A percentile compares a stretch with the other conserved stretches of the same genome.
Conservation (phyloP, 345 rosid species). For the Lepidium sativum region DNA sequence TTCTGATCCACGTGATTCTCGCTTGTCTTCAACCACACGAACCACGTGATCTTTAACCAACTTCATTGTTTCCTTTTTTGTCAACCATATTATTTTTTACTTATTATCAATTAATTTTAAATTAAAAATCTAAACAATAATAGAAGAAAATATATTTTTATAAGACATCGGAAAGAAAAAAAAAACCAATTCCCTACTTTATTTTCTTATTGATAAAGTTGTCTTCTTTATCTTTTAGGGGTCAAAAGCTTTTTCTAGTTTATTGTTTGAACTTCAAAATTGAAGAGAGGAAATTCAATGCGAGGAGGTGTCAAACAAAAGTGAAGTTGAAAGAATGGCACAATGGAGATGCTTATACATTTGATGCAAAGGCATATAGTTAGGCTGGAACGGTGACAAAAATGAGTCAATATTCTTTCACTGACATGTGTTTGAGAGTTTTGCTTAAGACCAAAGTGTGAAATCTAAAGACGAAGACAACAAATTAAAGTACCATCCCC, state of each 20-base stretch:
- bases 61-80: too few species aligned
- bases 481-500: slow-evolving; percentile 19
- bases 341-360: slow-evolving; percentile 20
- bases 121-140: too few species aligned
- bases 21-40: too few species aligned
- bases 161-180: too few species aligned
- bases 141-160: too few species aligned
- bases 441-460: slow-evolving; percentile 28
- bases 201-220: too few species aligned
- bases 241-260: not conserved
- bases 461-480: slow-evolving; percentile 23
- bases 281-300: not conserved
- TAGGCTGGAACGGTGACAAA: slow-evolving; percentile 26
- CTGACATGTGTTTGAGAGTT: slow-evolving; percentile 9
- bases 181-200: too few species aligned
- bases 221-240: too few species aligned
- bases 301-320: not conserved
- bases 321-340: slow-evolving; percentile 10
- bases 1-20: too few species aligned
- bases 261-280: not conserved
- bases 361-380: slow-evolving; percentile 19
- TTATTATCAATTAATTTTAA: too few species aligned
- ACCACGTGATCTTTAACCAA: too few species aligned
- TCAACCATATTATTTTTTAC: too few species aligned
- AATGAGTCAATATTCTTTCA: slow-evolving; percentile 12